phyloP scores from a whole-genome alignment of 495 filamentous ascomycete genomes.

The Daldinia concentrica region DNA sequence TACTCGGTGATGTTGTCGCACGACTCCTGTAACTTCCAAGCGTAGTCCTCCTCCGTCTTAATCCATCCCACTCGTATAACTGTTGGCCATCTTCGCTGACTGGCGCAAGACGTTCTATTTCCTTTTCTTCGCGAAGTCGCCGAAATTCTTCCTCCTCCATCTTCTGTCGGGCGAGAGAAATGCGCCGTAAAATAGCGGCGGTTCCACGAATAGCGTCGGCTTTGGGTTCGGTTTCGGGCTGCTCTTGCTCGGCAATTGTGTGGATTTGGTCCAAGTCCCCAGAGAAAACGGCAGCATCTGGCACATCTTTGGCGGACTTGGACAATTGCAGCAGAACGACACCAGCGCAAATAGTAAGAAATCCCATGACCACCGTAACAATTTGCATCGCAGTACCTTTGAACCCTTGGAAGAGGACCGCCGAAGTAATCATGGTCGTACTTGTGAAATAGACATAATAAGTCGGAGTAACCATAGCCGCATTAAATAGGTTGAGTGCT shows the following conservation, averaged over 20 bases:
- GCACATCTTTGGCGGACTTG: constrained; percentile 96
- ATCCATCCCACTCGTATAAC: constrained; percentile 90
- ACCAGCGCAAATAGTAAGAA: constrained; percentile 91
- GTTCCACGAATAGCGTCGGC: constrained; percentile 95
- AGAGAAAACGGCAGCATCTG: constrained; percentile 90
- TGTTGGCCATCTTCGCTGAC: constrained; percentile 69
- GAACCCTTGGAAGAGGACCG: constrained; percentile 93
- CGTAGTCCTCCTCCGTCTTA: constrained; percentile 82
- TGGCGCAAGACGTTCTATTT: constrained; percentile 74
- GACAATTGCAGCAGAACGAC: constrained; percentile 98
- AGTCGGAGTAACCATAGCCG: constrained; percentile 94
- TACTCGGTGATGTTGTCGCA: constrained; percentile 48
- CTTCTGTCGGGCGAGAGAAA: constrained; percentile 79
- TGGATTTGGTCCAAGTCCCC: constrained; percentile 95
- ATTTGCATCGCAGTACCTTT: constrained; percentile 85
- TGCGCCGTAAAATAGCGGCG: constrained; percentile 85
- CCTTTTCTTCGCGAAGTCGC: constrained; percentile 79
- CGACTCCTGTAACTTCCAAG: constrained; percentile 57
- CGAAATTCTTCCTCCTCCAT: constrained; percentile 84
- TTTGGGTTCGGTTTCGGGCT: constrained; percentile 94
- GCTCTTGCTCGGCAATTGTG: constrained; percentile 91
- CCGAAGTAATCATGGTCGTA: constrained; percentile 91
- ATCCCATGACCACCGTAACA: constrained; percentile 89
- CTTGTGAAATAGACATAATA: constrained; percentile 99
- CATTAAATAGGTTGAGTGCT: constrained; percentile 98